Percentiles rank a stretch among this genome's conserved stretches.
Evolutionary conservation across 352 stramenopile species (phyloP).

Genomic region (Hyaloperonospora brassicae): DNA sequence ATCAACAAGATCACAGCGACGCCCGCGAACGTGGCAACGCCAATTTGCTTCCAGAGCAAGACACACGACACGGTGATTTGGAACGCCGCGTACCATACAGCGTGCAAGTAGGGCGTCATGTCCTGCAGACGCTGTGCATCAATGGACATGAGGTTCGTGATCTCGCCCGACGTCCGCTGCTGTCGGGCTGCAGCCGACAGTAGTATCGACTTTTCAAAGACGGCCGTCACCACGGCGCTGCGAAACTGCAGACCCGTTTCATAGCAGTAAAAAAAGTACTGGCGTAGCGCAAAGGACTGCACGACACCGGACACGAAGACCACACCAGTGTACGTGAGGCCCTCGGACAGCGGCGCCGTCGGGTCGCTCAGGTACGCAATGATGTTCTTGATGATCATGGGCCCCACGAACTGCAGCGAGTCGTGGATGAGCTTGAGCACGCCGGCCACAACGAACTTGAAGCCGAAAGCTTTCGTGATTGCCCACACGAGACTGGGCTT

Average conservation of each 20-base stretch:
- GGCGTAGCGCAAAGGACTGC: slow-evolving; percentile 64
- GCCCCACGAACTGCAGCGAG: slow-evolving; percentile 77
- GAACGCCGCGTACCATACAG: slow-evolving; percentile 83
- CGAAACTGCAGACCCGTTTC: slow-evolving; percentile 70
- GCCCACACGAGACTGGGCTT: slow-evolving; percentile 51
- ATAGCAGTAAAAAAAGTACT: slow-evolving; percentile 86
- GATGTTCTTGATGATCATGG: slow-evolving; percentile 81
- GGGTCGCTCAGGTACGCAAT: slow-evolving; percentile 72
- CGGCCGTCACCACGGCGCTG: slow-evolving; percentile 59
- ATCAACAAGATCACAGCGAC: slow-evolving; percentile 90
- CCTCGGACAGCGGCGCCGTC: slow-evolving; percentile 41
- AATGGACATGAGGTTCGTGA: slow-evolving; percentile 96
- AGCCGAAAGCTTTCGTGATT: slow-evolving; percentile 45
- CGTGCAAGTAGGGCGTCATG: slow-evolving; percentile 90
- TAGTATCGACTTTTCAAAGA: slow-evolving; percentile 84
- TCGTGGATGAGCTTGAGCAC: slow-evolving; percentile 78
- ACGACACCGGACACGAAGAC: slow-evolving; percentile 68
- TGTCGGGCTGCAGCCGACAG: slow-evolving; percentile 62
- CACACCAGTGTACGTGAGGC: slow-evolving; percentile 50
- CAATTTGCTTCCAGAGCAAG: slow-evolving; percentile 68
- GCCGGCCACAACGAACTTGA: slow-evolving; percentile 41
- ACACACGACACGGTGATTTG: slow-evolving; percentile 72
- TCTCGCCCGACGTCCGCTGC: slow-evolving; percentile 88
- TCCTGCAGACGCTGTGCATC: slow-evolving; percentile 94
- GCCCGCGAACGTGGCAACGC: slow-evolving; percentile 83